Percentiles rank a stretch among this genome's conserved stretches.
phyloP scores from a whole-genome alignment of 495 filamentous ascomycete species.

The Penicillium coffeae region DNA sequence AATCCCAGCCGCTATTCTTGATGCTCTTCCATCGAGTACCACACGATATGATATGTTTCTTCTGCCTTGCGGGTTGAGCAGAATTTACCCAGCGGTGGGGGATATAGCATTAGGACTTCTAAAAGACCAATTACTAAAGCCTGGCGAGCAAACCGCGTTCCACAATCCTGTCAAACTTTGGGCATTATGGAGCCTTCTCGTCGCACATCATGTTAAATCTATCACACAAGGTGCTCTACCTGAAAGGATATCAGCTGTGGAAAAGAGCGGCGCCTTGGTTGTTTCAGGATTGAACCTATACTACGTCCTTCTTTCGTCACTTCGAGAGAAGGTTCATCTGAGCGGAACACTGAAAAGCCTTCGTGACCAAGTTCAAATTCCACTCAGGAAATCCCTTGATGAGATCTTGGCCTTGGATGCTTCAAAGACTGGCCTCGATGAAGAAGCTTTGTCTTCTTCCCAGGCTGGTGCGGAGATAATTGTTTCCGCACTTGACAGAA shows the following conservation, averaged over 20 bases:
- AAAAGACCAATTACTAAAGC: slow-evolving; percentile 57
- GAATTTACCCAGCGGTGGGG: slow-evolving; percentile 65
- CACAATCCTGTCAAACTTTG: slow-evolving; percentile 49
- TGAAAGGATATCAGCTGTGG: slow-evolving; percentile 5
- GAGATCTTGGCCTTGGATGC: neutral
- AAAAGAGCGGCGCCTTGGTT: slow-evolving; percentile 33
- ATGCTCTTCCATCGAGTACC: slow-evolving; percentile 67
- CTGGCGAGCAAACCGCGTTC: slow-evolving; percentile 23
- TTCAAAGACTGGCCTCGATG: neutral
- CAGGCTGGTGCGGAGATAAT: neutral
- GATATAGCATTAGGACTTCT: slow-evolving; percentile 83
- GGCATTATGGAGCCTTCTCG: slow-evolving; percentile 26
- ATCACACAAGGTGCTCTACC: neutral
- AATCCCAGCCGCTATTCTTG: slow-evolving; percentile 69
- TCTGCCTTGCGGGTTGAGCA: slow-evolving; percentile 71
- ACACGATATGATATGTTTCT: slow-evolving; percentile 72
- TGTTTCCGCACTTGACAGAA: neutral
- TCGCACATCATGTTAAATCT: neutral
- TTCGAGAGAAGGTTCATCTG: slow-evolving; percentile 32
- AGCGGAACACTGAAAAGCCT: slow-evolving; percentile 37
- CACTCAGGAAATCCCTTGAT: slow-evolving; percentile 17
- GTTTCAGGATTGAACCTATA: slow-evolving; percentile 45
- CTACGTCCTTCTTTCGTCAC: slow-evolving; percentile 38
- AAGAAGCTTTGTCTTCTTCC: neutral
- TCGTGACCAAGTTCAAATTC: slow-evolving; percentile 34